Percentiles rank a stretch among this genome's conserved stretches.
These are phyloP conservation scores for Starmerella cellae DNA, from an alignment of 805 yeast species.

Conservation along the genomic window DNA sequence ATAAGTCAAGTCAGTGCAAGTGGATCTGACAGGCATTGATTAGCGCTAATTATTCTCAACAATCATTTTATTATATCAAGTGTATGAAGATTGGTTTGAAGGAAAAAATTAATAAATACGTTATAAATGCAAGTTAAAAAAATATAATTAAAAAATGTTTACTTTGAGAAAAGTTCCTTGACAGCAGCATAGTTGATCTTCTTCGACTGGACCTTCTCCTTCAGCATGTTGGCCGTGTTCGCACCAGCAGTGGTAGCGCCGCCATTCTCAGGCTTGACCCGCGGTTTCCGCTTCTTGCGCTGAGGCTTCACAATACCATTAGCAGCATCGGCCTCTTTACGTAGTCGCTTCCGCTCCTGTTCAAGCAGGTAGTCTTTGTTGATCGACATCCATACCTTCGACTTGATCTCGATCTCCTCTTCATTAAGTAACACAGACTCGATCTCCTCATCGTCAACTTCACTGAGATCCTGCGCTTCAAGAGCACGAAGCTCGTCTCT, in stretches of 20 bases:
- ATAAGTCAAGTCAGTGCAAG: too few relatives aligned
- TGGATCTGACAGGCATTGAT: too few relatives aligned
- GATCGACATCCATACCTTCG: slow-evolving; percentile 76
- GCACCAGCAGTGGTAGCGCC: slow-evolving; percentile 54
- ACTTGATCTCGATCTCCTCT: slow-evolving; percentile 62
- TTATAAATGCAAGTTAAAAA: too few relatives aligned
- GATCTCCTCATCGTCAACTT: slow-evolving; percentile 75
- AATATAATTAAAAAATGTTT: too few relatives aligned
- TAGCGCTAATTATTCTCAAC: too few relatives aligned
- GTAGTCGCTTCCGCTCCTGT: slow-evolving; percentile 72
- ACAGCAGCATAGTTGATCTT: slow-evolving; percentile 84
- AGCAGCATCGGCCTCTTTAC: slow-evolving; percentile 72
- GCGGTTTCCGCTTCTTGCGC: slow-evolving; percentile 28
- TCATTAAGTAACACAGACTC: slow-evolving; percentile 45
- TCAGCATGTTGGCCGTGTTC: slow-evolving; percentile 62
- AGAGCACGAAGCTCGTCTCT: slow-evolving; percentile 29
- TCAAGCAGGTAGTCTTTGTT: slow-evolving; percentile 76
- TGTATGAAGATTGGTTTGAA: not conserved
- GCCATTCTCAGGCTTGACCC: slow-evolving; percentile 23
- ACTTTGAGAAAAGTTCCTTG: slow-evolving; percentile 30
- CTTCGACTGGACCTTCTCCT: slow-evolving; percentile 64
- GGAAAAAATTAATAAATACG: not conserved
- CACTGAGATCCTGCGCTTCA: slow-evolving; percentile 50
- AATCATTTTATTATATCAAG: too few relatives aligned
- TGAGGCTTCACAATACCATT: slow-evolving; percentile 58